Conservation (phyloP, 2,329 filamentous ascomycete species). For the Neofusicoccum kwambonambiense region DNA sequence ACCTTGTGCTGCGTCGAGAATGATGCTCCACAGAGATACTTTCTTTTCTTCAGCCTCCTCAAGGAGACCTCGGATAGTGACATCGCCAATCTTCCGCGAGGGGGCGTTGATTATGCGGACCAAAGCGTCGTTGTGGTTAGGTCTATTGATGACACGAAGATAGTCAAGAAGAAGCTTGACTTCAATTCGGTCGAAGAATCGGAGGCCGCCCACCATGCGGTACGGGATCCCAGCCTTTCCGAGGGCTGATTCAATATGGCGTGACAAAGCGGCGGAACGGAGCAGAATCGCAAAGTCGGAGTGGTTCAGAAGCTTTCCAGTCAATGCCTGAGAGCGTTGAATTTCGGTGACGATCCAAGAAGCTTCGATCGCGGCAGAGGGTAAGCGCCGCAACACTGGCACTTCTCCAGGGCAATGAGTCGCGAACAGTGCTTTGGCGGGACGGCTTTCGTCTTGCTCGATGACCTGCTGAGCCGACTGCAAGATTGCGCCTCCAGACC, state of each 20-base stretch:
- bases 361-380: conserved; percentile 70
- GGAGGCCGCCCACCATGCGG: conserved; percentile 84
- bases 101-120: conserved; percentile 83
- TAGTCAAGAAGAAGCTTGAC: conserved; percentile 88
- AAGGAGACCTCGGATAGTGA: conserved; percentile 70
- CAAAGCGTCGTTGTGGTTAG: conserved; percentile 83
- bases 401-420: conserved; percentile 77
- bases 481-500: conserved; percentile 83
- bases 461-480: conserved; percentile 80
- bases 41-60: conserved; percentile 72
- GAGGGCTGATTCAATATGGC: conserved; percentile 80
- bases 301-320: conserved; percentile 68
- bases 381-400: conserved; percentile 76
- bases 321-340: conserved; percentile 66
- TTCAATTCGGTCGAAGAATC: conserved; percentile 89
- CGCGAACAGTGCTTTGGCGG: conserved; percentile 74
- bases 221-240: conserved; percentile 82
- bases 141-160: conserved; percentile 78
- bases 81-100: conserved; percentile 75
- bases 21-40: conserved; percentile 72
- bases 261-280: conserved; percentile 77
- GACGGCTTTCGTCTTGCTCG: conserved; percentile 79
- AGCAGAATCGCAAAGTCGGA: conserved; percentile 84
- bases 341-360: conserved; percentile 88
- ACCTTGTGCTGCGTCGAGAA: conserved; percentile 60